Conservation (phyloP, 148 eudicot genomes). For the Rhododendron simsii region DNA sequence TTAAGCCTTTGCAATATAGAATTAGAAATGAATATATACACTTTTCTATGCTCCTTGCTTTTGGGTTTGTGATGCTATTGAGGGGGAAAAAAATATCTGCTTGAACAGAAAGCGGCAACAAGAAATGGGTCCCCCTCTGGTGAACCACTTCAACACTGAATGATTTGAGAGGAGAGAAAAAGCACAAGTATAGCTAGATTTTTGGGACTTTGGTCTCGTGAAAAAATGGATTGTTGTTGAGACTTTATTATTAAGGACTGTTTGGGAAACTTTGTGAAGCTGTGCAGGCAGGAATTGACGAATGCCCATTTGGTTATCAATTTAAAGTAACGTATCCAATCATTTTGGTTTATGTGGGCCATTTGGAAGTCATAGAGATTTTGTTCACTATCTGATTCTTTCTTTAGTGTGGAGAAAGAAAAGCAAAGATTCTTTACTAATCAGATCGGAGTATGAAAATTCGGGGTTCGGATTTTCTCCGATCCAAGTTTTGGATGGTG, state of each 20-base stretch:
- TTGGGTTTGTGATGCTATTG: neutral
- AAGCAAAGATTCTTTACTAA: neutral
- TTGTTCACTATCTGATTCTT: neutral
- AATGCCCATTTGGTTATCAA: neutral
- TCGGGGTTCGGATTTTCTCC: neutral
- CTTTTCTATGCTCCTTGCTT: neutral
- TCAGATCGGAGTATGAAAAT: too few relatives aligned
- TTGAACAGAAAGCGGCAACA: neutral
- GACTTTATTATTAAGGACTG: neutral
- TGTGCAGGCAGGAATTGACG: neutral
- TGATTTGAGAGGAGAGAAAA: neutral
- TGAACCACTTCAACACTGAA: neutral
- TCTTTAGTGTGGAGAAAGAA: neutral
- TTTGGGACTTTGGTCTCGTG: neutral
- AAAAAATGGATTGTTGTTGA: too few relatives aligned
- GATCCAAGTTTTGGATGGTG: neutral
- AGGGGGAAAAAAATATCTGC: neutral
- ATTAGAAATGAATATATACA: neutral
- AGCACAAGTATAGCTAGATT: neutral
- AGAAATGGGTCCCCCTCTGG: neutral
- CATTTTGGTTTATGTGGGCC: neutral
- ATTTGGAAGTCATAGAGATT: neutral
- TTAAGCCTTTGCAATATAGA: neutral
- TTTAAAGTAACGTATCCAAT: neutral
- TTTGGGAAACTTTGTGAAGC: neutral